Base-by-base conservation (phyloP, 2,329 filamentous ascomycete genomes). In the Colletotrichum siamense region DNA sequence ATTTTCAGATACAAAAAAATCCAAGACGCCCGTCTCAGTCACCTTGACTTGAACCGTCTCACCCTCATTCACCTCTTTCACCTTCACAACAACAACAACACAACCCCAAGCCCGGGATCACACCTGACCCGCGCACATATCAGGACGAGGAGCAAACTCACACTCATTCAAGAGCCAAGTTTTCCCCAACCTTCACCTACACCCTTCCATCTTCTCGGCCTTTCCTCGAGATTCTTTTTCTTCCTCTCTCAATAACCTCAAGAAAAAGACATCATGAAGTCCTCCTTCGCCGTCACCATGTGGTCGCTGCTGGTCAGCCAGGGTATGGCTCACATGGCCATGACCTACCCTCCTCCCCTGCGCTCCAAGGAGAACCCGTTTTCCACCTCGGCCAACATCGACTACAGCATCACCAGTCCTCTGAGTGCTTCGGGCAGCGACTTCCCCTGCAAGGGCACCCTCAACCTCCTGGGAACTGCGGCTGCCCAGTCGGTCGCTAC, bases 391-490 rank as follows among this genome's bases (percentile, higher is more conserved):
- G 84, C 89, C 71, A 52, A 52, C 34, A 88, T 91, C 82, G 94
- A 96, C 86, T 95, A 94, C 87, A 91, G 90, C 79, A 95, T 95
- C 86, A 95, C 92, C 44, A 88, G 89, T 18, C 95, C 95, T 4
- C 88, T 97, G 64, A 82, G 85, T 3, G 81, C 87, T 24, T 86
- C 88, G 76, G 93, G 93, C 30, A 87, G 88, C 75, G 90, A 96
- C 84, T 97, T 92, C 83, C 93, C 95, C 7, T 97, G 95, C 90
- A 96, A 96, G 87, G 92, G 93, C 78, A 88, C 88, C 82, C 87
- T 89, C 66, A 83, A 81, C 65, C 85, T 89, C 61, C 79, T 91
- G 39, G 89, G 88, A 79, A 88, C 88, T 36, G 68, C 84, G 10
- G 84, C 85, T 63, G 91, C 91, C 78, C 83, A 86, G 22, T 84